These are phyloP conservation scores for Carex arenaria DNA, from an alignment of 202 grass and related monocot species.

Conservation along the genomic window DNA sequence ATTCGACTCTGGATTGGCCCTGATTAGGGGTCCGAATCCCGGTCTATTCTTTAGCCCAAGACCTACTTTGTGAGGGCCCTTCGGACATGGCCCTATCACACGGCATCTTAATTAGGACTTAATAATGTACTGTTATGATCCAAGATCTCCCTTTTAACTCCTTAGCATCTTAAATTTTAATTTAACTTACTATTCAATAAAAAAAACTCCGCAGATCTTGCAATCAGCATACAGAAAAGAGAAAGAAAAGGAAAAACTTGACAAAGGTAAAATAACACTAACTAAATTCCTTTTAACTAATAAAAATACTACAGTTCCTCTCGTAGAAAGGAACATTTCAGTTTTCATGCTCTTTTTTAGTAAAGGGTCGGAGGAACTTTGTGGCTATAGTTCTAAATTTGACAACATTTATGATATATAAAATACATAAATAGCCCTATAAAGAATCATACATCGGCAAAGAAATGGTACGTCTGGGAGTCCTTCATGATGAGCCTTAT, in stretches of 20 bases:
- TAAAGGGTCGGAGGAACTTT: background rate
- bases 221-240: slow-evolving; percentile 6
- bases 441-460: slow-evolving; percentile 70
- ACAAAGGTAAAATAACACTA: background rate
- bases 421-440: background rate
- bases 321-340: background rate
- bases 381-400: background rate
- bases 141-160: too few species aligned
- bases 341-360: background rate
- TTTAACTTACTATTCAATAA: background rate
- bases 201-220: background rate
- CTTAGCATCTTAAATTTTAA: too few species aligned
- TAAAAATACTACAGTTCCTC: background rate
- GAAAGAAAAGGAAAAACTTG: background rate
- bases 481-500: slow-evolving; percentile 68
- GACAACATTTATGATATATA: background rate
- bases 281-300: background rate
- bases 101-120: too few species aligned
- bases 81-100: too few species aligned
- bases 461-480: slow-evolving; percentile 83
- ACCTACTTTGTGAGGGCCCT: too few species aligned
- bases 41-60: too few species aligned
- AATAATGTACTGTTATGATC: too few species aligned
- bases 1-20: too few species aligned
- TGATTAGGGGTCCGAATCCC: too few species aligned